These are phyloP conservation scores for Rickenella mellea DNA, from an alignment of 768 basidiomycete species.

Conservation along the genomic window DNA sequence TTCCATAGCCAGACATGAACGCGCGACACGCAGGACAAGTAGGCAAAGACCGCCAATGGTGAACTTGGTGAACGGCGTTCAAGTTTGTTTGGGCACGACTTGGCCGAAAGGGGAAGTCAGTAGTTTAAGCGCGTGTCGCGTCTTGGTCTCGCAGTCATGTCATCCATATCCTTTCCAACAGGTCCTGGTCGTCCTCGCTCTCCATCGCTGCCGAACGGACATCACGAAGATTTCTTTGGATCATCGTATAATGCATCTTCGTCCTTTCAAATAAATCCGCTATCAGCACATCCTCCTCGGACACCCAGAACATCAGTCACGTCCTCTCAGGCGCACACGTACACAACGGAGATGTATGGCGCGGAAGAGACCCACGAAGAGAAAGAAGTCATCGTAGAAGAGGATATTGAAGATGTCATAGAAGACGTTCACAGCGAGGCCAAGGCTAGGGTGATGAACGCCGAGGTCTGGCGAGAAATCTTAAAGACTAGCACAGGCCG, in stretches of 20 bases:
- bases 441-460: slow-evolving; percentile 39
- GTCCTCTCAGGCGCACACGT: slow-evolving; percentile 16
- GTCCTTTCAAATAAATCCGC: slow-evolving; percentile 76
- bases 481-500: slow-evolving; percentile 69
- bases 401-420: slow-evolving; percentile 42
- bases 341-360: slow-evolving; percentile 27
- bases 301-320: slow-evolving; percentile 55
- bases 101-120: too few species aligned
- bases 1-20: slow-evolving; percentile 14
- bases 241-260: slow-evolving; percentile 43
- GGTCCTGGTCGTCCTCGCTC: slow-evolving; percentile 19
- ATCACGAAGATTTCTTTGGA: slow-evolving; percentile 45
- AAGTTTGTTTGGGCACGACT: too few species aligned
- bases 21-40: too few species aligned
- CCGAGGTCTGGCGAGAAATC: slow-evolving; percentile 77
- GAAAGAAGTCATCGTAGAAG: slow-evolving; percentile 28
- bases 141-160: too few species aligned
- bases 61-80: too few species aligned
- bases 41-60: too few species aligned
- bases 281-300: slow-evolving; percentile 69
- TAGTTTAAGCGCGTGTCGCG: too few species aligned
- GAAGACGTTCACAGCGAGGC: slow-evolving; percentile 29
- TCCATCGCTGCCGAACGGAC: slow-evolving; percentile 26
- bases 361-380: slow-evolving; percentile 21
- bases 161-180: slow-evolving; percentile 54